Evolutionary conservation across 257 asterid genomes (phyloP).

Genomic region (Scutellaria galericulata): DNA sequence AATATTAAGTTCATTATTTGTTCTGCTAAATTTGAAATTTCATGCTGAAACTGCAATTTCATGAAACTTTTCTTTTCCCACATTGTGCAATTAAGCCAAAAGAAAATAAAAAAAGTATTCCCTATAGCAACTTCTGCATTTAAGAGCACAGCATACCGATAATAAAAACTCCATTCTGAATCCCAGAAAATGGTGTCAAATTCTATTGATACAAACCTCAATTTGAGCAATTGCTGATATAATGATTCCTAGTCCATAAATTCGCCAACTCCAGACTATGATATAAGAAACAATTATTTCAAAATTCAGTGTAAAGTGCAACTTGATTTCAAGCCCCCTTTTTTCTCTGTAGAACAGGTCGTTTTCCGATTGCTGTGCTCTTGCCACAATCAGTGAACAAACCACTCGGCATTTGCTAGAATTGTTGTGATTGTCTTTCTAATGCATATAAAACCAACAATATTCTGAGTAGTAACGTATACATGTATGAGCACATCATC

Average conservation of each 20-base stretch:
- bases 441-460: no score
- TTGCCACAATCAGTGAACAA: slow-evolving; percentile 54
- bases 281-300: slow-evolving; percentile 8
- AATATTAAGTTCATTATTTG: no score
- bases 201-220: not conserved
- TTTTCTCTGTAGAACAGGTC: slow-evolving; percentile 54
- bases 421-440: slow-evolving; percentile 8
- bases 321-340: slow-evolving; percentile 61
- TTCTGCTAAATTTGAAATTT: no score
- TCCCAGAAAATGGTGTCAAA: not conserved
- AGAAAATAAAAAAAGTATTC: no score
- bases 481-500: slow-evolving; percentile 13
- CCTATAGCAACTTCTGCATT: slow-evolving; percentile 11
- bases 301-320: slow-evolving; percentile 1
- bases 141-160: not conserved
- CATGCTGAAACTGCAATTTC: no score
- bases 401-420: slow-evolving; percentile 71
- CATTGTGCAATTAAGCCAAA: no score
- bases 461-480: not conserved
- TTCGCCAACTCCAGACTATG: slow-evolving; percentile 30
- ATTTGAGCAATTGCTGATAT: not conserved
- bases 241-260: slow-evolving; percentile 1
- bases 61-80: no score
- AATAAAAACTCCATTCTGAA: not conserved
- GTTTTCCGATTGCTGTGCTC: slow-evolving; percentile 47